Conservation (phyloP, 1,284 basidiomycete species). For the Omphalotus olearius region DNA sequence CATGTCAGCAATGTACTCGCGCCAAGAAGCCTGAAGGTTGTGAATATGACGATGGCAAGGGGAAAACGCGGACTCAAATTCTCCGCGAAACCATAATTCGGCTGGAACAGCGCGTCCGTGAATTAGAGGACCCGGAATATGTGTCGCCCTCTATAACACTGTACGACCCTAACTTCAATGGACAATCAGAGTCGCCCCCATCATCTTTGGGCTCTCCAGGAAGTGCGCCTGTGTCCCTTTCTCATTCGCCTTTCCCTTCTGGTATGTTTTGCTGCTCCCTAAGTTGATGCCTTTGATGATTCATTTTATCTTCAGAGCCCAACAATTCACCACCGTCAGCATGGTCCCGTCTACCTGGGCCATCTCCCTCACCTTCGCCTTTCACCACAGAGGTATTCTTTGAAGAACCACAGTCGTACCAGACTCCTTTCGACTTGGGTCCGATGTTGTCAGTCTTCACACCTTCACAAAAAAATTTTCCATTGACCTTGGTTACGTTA, state of each 20-base stretch:
- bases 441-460: constrained; percentile 54
- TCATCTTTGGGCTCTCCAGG: constrained; percentile 61
- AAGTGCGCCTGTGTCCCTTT: constrained; percentile 50
- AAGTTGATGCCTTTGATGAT: constrained; percentile 10
- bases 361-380: constrained; percentile 42
- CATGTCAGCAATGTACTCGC: constrained; percentile 56
- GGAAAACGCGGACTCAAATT: constrained; percentile 59
- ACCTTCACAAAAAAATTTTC: constrained; percentile 11
- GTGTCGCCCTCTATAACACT: constrained; percentile 47
- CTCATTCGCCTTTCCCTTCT: constrained; percentile 60
- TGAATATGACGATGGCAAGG: constrained; percentile 62
- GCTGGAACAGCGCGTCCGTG: constrained; percentile 50
- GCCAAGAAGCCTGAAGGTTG: constrained; percentile 57
- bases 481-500: constrained; percentile 16
- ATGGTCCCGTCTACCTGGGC: constrained; percentile 29
- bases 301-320: constrained; percentile 22
- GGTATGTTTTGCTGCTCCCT: constrained; percentile 33
- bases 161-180: constrained; percentile 45
- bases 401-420: constrained; percentile 44
- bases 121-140: constrained; percentile 59
- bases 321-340: constrained; percentile 32
- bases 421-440: constrained; percentile 57
- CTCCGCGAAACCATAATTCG: constrained; percentile 55
- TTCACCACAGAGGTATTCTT: constrained; percentile 43
- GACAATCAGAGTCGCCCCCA: constrained; percentile 54